Evolutionary conservation across 345 rosid species (phyloP).

Genomic region (Trapa bicornis): DNA sequence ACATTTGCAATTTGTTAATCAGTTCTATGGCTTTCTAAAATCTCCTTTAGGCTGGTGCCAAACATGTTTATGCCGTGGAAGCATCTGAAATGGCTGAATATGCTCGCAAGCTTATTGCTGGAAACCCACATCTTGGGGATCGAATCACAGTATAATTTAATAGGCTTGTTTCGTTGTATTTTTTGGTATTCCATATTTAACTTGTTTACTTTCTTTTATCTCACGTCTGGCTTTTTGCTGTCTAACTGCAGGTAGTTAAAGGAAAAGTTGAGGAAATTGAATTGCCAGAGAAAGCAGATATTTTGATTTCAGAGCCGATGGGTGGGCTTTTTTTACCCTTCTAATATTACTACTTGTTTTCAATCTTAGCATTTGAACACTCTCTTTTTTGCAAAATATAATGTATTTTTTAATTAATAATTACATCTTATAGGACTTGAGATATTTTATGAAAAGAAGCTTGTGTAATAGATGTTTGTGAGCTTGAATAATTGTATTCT

Average conservation of each 20-base stretch:
- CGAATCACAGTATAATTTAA: slow-evolving; percentile 54
- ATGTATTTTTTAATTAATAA: background rate
- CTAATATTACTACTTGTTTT: background rate
- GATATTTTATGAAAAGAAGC: background rate
- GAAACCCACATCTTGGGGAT: slow-evolving; percentile 66
- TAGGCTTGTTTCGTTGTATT: background rate
- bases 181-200: background rate
- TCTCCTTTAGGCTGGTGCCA: slow-evolving; percentile 81
- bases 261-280: slow-evolving; percentile 96
- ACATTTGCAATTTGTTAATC: background rate
- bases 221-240: background rate
- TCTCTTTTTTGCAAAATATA: background rate
- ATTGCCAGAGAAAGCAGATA: slow-evolving; percentile 94
- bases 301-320: slow-evolving; percentile 97
- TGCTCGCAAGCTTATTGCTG: slow-evolving; percentile 87
- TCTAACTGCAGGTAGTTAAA: slow-evolving; percentile 58
- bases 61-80: slow-evolving; percentile 98
- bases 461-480: slow-evolving; percentile 6
- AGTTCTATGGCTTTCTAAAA: background rate
- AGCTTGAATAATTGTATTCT: background rate
- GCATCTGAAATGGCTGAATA: slow-evolving; percentile 99
- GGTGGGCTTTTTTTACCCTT: slow-evolving; percentile 30
- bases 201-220: background rate
- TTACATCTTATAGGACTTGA: background rate
- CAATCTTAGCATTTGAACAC: background rate